Percentiles rank a stretch among this genome's conserved stretches.
Conservation (phyloP, 768 basidiomycete genomes). For the Xerocomus brunneocitrinus region DNA sequence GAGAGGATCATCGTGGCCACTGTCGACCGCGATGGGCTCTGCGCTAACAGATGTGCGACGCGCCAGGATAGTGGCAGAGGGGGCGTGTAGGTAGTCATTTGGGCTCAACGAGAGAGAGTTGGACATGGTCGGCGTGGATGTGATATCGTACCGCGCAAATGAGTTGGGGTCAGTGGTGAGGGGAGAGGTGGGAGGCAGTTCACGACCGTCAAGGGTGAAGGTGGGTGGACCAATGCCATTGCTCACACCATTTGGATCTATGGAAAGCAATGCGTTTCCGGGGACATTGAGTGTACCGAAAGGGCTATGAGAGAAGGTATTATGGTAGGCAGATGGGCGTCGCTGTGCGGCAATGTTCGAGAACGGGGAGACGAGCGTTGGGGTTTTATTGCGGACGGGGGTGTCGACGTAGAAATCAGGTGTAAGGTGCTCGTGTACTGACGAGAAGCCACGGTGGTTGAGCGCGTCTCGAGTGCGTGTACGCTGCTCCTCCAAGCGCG, state of each 20-base stretch:
- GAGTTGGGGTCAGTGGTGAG: conserved; percentile 45
- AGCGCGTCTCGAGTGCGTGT: conserved; percentile 61
- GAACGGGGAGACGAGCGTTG: conserved; percentile 52
- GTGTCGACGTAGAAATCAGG: conserved; percentile 56
- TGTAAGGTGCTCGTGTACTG: conserved; percentile 49
- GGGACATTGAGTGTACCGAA: conserved; percentile 79
- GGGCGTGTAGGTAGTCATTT: conserved; percentile 68
- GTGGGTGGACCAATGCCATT: conserved; percentile 43
- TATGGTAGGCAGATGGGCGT: conserved; percentile 51
- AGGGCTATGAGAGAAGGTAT: conserved; percentile 55
- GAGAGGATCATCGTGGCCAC: conserved; percentile 57
- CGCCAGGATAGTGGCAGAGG: conserved; percentile 75
- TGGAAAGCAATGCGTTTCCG: conserved; percentile 69
- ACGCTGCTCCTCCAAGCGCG: conserved; percentile 80
- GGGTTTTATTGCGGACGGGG: conserved; percentile 33
- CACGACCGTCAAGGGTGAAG: conserved; percentile 56
- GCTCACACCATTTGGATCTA: conserved; percentile 33
- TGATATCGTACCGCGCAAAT: conserved; percentile 49
- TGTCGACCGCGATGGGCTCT: conserved; percentile 87
- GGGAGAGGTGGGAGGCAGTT: conserved; percentile 59
- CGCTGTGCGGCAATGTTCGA: conserved; percentile 44
- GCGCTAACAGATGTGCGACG: conserved; percentile 94
- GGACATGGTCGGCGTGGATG: conserved; percentile 42
- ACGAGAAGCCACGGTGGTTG: conserved; percentile 46
- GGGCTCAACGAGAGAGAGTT: conserved; percentile 37